Evolutionary conservation across 2,329 filamentous ascomycete genomes (phyloP).

Genomic region (Purpureocillium takamizusanense): DNA sequence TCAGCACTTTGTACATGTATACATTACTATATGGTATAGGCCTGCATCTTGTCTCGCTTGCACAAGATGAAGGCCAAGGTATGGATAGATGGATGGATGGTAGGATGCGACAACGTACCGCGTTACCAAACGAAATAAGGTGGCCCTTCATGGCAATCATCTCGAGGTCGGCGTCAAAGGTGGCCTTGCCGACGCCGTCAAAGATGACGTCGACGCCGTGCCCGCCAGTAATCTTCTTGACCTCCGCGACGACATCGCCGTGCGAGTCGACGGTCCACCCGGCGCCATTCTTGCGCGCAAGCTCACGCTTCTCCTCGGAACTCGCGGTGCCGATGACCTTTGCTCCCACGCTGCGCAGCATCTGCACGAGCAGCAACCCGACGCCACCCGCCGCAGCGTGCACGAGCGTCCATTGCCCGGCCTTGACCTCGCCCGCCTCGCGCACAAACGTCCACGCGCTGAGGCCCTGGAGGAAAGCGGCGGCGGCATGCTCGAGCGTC

Average conservation of each 20-base stretch:
- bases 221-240: conserved; percentile 61
- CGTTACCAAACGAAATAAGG: conserved; percentile 74
- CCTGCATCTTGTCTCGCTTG: no score
- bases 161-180: conserved; percentile 71
- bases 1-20: not conserved
- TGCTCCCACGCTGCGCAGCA: conserved; percentile 64
- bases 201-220: conserved; percentile 71
- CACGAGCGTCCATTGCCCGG: conserved; percentile 73
- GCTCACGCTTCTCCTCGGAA: conserved; percentile 59
- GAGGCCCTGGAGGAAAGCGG: conserved; percentile 68
- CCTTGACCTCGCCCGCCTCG: conserved; percentile 66
- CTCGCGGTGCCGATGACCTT: conserved; percentile 73
- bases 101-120: conserved; percentile 35
- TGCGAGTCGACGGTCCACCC: conserved; percentile 62
- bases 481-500: conserved; percentile 53
- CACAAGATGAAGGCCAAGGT: no score
- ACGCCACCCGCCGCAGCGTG: conserved; percentile 83
- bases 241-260: conserved; percentile 48
- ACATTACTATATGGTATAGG: no score
- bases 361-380: conserved; percentile 64
- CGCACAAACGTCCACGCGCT: conserved; percentile 73
- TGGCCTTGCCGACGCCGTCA: conserved; percentile 77
- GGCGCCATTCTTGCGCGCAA: conserved; percentile 64
- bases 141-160: conserved; percentile 69
- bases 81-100: no score